Percentiles rank a stretch among this genome's conserved stretches.
These are phyloP conservation scores for Phytophthora idaei DNA, from an alignment of 352 stramenopile genomes.

Conservation along the genomic window DNA sequence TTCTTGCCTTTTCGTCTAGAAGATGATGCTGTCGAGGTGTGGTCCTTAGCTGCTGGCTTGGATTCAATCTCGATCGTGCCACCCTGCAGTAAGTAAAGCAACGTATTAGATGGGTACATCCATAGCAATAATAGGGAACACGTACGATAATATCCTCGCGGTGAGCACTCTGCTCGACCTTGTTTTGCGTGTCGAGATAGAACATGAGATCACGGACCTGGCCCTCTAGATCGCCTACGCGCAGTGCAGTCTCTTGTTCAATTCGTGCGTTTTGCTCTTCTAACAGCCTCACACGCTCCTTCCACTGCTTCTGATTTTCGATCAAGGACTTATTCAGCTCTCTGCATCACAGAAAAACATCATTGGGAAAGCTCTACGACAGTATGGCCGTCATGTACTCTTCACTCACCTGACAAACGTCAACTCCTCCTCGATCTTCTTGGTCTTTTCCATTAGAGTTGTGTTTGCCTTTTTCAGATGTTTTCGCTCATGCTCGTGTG, in stretches of 20 bases:
- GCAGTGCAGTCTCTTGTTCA: slow-evolving; percentile 64
- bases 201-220: slow-evolving; percentile 92
- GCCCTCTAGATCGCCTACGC: slow-evolving; percentile 78
- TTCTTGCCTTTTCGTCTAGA: slow-evolving; percentile 35
- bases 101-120: neutral
- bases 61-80: slow-evolving; percentile 79
- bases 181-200: slow-evolving; percentile 89
- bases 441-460: slow-evolving; percentile 60
- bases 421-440: slow-evolving; percentile 84
- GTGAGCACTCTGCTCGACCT: slow-evolving; percentile 80
- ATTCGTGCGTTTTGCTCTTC: slow-evolving; percentile 71
- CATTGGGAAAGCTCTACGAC: slow-evolving; percentile 2
- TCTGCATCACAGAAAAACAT: slow-evolving; percentile 29
- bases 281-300: slow-evolving; percentile 71
- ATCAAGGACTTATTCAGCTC: slow-evolving; percentile 90
- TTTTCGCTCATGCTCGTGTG: slow-evolving; percentile 83
- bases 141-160: slow-evolving; percentile 82
- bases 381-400: neutral
- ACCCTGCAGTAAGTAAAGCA: slow-evolving; percentile 40
- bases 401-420: slow-evolving; percentile 77
- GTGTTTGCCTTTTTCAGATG: slow-evolving; percentile 80
- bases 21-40: slow-evolving; percentile 19
- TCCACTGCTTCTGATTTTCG: slow-evolving; percentile 90
- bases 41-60: slow-evolving; percentile 27
- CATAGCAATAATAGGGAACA: neutral